These are phyloP conservation scores for Physcomitrium patens DNA, from an alignment of 225 moss, liverwort and hornwort genomes.

Conservation along the genomic window DNA sequence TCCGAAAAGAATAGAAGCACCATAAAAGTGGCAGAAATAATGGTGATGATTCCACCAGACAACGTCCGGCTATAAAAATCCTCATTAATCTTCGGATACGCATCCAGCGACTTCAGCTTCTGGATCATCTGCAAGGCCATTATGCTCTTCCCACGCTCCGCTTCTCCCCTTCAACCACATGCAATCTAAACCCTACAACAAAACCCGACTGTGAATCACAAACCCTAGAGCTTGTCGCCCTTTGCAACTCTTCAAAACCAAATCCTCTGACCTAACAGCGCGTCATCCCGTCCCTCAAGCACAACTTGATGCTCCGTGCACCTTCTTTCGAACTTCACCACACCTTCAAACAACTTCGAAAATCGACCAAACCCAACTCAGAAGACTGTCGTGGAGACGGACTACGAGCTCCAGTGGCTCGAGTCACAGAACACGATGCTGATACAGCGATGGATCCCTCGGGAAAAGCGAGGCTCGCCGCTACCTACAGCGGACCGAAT, in stretches of 20 bases:
- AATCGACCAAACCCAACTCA: too few species aligned
- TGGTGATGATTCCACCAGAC: slow-evolving; percentile 89
- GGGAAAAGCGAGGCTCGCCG: slow-evolving; percentile 7
- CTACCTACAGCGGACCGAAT: not conserved
- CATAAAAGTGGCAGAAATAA: slow-evolving; percentile 77
- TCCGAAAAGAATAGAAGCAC: slow-evolving; percentile 88
- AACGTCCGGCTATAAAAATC: slow-evolving; percentile 95
- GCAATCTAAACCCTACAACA: not conserved
- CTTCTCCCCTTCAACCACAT: not conserved
- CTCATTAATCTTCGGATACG: slow-evolving; percentile 98
- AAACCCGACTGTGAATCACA: slow-evolving; percentile 2
- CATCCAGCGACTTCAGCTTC: slow-evolving; percentile 94
- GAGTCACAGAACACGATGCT: too few species aligned
- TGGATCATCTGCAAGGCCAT: slow-evolving; percentile 69
- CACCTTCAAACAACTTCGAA: too few species aligned
- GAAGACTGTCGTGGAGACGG: too few species aligned
- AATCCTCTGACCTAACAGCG: too few species aligned
- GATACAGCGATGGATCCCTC: too few species aligned
- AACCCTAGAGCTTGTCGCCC: too few species aligned
- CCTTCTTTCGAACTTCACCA: too few species aligned
- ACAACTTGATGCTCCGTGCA: too few species aligned
- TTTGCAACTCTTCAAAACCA: too few species aligned
- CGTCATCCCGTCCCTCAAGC: too few species aligned
- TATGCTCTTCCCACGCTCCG: slow-evolving; percentile 20
- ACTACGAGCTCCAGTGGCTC: too few species aligned